Conservation (phyloP, 768 basidiomycete species). For the Trametes villosa region DNA sequence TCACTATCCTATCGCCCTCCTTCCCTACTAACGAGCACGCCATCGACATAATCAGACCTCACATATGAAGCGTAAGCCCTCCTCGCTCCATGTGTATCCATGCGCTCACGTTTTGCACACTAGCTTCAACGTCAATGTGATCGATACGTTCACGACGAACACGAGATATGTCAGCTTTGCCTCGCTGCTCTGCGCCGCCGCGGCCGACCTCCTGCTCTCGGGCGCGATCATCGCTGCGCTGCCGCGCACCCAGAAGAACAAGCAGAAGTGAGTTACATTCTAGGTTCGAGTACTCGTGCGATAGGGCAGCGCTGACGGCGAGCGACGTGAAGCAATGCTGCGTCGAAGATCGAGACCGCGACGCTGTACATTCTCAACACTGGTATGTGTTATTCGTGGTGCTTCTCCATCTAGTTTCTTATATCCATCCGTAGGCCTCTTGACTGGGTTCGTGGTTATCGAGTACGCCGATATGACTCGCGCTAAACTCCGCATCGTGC, state of each 20-base stretch:
- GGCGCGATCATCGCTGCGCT: background rate
- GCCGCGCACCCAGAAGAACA: background rate
- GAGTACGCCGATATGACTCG: background rate
- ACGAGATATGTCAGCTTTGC: background rate
- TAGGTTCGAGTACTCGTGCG: background rate
- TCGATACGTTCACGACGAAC: background rate
- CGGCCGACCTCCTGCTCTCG: background rate
- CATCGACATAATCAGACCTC: background rate
- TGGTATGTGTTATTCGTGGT: background rate
- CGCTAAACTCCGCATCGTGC: background rate
- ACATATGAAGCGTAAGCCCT: background rate
- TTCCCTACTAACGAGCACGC: background rate
- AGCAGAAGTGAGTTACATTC: background rate
- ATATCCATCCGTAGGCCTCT: background rate
- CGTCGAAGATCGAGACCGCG: background rate
- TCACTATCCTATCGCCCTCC: background rate
- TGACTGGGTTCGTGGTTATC: slow-evolving; percentile 1
- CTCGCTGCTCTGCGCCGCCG: background rate
- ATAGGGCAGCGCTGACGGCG: background rate
- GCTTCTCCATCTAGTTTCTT: background rate
- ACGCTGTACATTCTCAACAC: background rate
- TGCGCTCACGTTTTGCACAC: background rate
- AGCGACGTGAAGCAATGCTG: background rate
- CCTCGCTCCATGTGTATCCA: background rate
- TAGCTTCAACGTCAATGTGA: background rate